These are phyloP conservation scores for Phytopythium vexans DNA, from an alignment of 352 stramenopile genomes.

Conservation along the genomic window DNA sequence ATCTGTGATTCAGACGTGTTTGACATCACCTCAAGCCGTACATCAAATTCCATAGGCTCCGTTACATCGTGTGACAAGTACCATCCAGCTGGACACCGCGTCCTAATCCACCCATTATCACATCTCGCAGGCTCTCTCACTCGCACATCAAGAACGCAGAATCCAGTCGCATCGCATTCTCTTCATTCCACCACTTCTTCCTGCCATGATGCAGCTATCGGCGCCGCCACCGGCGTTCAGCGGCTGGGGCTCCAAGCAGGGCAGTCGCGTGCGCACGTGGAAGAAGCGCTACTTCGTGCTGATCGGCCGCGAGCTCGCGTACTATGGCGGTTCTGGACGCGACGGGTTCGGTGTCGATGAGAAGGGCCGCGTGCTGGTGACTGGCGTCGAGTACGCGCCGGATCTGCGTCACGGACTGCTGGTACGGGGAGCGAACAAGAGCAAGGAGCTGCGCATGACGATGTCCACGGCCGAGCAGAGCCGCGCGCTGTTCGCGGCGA, in stretches of 20 bases:
- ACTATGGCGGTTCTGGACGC: slow-evolving; percentile 47
- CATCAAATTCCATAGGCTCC: no score
- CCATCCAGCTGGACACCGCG: no score
- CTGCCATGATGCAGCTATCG: not conserved
- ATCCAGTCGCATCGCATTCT: no score
- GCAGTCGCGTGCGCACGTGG: slow-evolving; percentile 66
- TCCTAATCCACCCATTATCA: no score
- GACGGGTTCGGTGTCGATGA: slow-evolving; percentile 36
- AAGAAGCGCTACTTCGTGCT: slow-evolving; percentile 77
- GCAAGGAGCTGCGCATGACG: slow-evolving; percentile 65
- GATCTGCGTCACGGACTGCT: slow-evolving; percentile 53
- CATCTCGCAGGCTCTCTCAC: no score
- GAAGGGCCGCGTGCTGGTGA: slow-evolving; percentile 55
- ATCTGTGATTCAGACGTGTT: no score
- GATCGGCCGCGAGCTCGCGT: slow-evolving; percentile 42
- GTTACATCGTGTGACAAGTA: no score
- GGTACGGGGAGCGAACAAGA: slow-evolving; percentile 46
- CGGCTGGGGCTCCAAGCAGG: slow-evolving; percentile 70
- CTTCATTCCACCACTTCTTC: not conserved
- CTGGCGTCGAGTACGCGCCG: slow-evolving; percentile 47
- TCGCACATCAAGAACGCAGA: no score
- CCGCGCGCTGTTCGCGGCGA: slow-evolving; percentile 39
- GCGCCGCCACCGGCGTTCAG: slow-evolving; percentile 24
- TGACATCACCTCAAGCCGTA: no score
- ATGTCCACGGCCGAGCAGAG: slow-evolving; percentile 47